Percentiles rank a stretch among this genome's conserved stretches.
These are phyloP conservation scores for Pseudogymnoascus sp. DNA, from an alignment of 2,329 filamentous ascomycete species.

Conservation along the genomic window DNA sequence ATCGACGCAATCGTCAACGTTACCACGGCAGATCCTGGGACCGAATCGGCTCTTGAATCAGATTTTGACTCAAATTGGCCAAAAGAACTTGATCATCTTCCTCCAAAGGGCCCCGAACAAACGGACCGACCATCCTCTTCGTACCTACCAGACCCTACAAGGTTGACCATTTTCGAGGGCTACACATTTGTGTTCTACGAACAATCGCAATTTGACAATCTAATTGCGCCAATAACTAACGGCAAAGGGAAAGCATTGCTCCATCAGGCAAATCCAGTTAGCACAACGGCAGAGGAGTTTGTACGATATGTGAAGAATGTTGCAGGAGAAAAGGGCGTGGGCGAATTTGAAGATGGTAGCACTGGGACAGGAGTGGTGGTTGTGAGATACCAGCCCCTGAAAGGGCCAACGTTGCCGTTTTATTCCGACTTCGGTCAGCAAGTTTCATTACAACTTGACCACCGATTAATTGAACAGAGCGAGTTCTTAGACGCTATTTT, in stretches of 20 bases:
- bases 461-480: conserved; percentile 77
- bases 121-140: conserved; percentile 57
- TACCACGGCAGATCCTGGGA: conserved; percentile 40
- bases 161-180: conserved; percentile 69
- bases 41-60: conserved; percentile 56
- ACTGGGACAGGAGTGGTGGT: conserved; percentile 67
- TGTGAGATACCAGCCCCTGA: conserved; percentile 61
- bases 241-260: conserved; percentile 77
- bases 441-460: conserved; percentile 65
- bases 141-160: conserved; percentile 59
- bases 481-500: conserved; percentile 89
- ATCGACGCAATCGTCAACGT: conserved; percentile 62
- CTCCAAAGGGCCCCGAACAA: conserved; percentile 67
- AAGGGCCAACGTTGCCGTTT: conserved; percentile 50
- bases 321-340: conserved; percentile 64
- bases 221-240: conserved; percentile 65
- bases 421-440: conserved; percentile 58
- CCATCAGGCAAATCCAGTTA: conserved; percentile 49
- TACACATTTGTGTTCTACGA: conserved; percentile 88
- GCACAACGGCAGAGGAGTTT: conserved; percentile 67
- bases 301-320: conserved; percentile 66
- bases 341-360: conserved; percentile 54
- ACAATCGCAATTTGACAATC: conserved; percentile 61
- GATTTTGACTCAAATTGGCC: conserved; percentile 80
- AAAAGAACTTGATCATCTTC: conserved; percentile 60